Evolutionary conservation across 306 rosid genomes (phyloP), one percentile per base, ranked within the genome.

Genomic region (Vicia sativa): DNA sequence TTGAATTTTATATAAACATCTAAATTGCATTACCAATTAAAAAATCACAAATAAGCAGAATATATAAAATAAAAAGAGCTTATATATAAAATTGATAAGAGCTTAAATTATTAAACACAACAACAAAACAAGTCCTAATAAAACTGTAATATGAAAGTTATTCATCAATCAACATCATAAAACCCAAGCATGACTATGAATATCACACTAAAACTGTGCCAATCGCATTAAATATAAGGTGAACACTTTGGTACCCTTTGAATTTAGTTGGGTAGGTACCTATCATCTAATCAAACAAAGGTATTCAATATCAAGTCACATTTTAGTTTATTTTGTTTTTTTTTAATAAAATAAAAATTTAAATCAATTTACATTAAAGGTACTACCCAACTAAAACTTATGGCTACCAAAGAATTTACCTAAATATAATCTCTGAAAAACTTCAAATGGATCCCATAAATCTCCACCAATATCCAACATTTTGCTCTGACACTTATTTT

Each of bases 401-500:
- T n/a, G n/a, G n/a, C n/a, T n/a, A n/a, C n/a, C n/a, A n/a, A n/a
- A n/a, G n/a, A n/a, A n/a, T n/a, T n/a, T n/a, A n/a, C n/a, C n/a
- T n/a, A n/a, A n/a, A n/a, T n/a, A n/a, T n/a, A n/a, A n/a, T n/a
- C 23, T 15, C 23, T 15, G 11, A 14, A 23, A 29, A 52, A 21
- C 31, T 52, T 52, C 58, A 52, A 11, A 52, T 23, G 54, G 26
- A 52, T 52, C 34, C 15, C 58, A 52, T 52, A 4, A 10, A 52
- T 52, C 15, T 52, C 34, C 15, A 23, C 58, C 58, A 4, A 52
- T 21, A 52, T 52, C 34, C 28, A 31, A 52, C 31, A 52, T 52
- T 52, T 52, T 52, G 29, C 14, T 52, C 31, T 52, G n/a, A n/a
- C 31, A 52, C 58, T 52, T 52, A 52, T 12, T 54, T 55, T 26